phyloP scores from a whole-genome alignment of 805 yeast genomes.

The Lachancea kluyveri region DNA sequence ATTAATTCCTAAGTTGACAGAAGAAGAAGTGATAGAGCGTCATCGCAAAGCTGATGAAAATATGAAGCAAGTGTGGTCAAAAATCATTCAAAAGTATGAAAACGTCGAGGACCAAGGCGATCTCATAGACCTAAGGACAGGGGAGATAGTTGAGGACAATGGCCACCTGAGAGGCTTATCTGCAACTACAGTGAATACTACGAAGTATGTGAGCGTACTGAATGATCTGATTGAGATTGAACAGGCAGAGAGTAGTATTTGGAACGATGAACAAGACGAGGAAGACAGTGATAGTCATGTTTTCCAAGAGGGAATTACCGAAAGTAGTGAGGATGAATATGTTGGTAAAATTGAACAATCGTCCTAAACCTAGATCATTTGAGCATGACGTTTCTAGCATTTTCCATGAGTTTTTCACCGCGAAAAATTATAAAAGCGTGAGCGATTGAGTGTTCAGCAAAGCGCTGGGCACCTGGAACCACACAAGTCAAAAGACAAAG shows the following conservation, averaged over 20 bases:
- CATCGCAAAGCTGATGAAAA: constrained; percentile 32
- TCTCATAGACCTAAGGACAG: constrained; percentile 57
- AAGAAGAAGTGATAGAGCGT: constrained; percentile 29
- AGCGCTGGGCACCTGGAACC: no score
- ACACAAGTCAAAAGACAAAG: no score
- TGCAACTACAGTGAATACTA: constrained; percentile 9
- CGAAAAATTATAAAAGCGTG: no score
- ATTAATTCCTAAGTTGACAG: constrained; percentile 27
- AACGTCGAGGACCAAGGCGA: constrained; percentile 52
- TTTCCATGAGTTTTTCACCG: no score
- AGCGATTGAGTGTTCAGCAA: no score
- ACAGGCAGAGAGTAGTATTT: constrained; percentile 7
- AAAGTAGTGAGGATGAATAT: neutral
- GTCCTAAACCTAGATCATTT: no score
- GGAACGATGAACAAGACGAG: constrained; percentile 8
- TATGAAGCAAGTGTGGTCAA: constrained; percentile 40
- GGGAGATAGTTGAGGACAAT: constrained; percentile 54
- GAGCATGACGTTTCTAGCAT: no score
- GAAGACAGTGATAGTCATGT: constrained; percentile 8
- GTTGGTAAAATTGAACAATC: no score
- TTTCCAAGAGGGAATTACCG: constrained; percentile 7
- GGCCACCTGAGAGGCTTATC: constrained; percentile 58
- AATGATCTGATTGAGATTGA: constrained; percentile 16
- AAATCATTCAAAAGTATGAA: constrained; percentile 48
- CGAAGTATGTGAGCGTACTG: constrained; percentile 20